Evolutionary conservation across 805 yeast species (phyloP), one percentile per base, ranked within the genome.

Genomic region (Cephaloascus fragrans): DNA sequence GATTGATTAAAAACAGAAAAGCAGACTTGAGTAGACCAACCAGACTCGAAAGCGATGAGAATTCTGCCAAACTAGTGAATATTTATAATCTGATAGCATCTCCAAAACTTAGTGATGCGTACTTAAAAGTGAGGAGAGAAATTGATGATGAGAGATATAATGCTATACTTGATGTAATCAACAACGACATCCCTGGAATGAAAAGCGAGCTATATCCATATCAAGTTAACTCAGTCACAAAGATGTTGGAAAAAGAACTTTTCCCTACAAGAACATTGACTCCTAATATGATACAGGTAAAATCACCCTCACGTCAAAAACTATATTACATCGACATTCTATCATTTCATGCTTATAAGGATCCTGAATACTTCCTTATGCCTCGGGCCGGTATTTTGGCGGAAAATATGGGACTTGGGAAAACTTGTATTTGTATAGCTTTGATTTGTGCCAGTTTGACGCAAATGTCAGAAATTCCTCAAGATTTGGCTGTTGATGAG

Each of bases 361-460:
- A 50, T 3, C 76, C 83, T 0, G 70, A 63, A 17, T 48, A 53
- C 3, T 75, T 65, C 45, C 47, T 47, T 12, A 58, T 76, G 2
- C 77, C 83, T 0, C 58, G 71, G 45, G 83, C 83, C 16, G 84
- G 83, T 0, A 74, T 77, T 4, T 52, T 77, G 14, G 83, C 83
- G 1, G 84, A 77, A 41, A 77, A 76, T 64, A 77, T 77, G 83
- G 84, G 84, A 1, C 57, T 77, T 32, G 84, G 84, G 0, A 77
- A 77, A 49, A 77, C 84, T 0, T 64, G 76, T 37, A 77, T 77
- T 4, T 75, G 81, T 46, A 54, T 78, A 19, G 73, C 79, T 3
- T 56, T 77, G 37, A 65, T 81, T 1, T 71, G 81, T 44, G 47
- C 71, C 5, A 70, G 87, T 0, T 75, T 71, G 44, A 57, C 53